Conservation (phyloP, 208 protist species). For the Acanthamoeba culbertsoni region DNA sequence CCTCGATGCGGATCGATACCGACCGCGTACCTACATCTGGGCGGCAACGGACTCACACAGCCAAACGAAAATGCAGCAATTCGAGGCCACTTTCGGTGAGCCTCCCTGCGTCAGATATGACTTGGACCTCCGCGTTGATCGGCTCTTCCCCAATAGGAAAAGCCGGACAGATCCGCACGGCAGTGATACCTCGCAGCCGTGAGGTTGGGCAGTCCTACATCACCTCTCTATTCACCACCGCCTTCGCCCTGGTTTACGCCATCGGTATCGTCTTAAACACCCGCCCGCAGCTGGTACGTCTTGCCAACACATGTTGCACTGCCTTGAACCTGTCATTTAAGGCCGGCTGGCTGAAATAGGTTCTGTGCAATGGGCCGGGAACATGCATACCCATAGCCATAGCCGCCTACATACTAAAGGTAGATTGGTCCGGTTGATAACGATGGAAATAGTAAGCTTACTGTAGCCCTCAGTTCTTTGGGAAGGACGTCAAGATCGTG, state of each 20-base stretch:
- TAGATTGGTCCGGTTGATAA: too few relatives aligned
- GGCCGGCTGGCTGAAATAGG: slow-evolving; percentile 68
- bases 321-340: neutral
- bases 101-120: neutral
- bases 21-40: slow-evolving; percentile 68
- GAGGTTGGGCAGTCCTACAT: slow-evolving; percentile 83
- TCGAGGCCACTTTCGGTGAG: slow-evolving; percentile 6
- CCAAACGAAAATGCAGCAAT: slow-evolving; percentile 27
- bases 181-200: slow-evolving; percentile 74
- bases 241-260: slow-evolving; percentile 62
- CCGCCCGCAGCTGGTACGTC: slow-evolving; percentile 66
- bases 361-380: slow-evolving; percentile 84
- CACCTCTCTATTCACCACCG: slow-evolving; percentile 76
- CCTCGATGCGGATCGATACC: slow-evolving; percentile 59
- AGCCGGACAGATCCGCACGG: neutral
- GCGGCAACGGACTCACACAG: slow-evolving; percentile 68
- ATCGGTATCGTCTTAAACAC: slow-evolving; percentile 54
- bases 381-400: slow-evolving; percentile 82
- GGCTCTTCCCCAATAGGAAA: neutral
- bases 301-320: neutral
- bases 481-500: slow-evolving; percentile 65
- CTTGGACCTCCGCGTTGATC: neutral
- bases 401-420: slow-evolving; percentile 61
- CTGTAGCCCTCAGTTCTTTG: slow-evolving; percentile 31
- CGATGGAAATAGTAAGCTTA: too few relatives aligned